Evolutionary conservation across 257 asterid species (phyloP), one percentile per base, ranked within the genome.

Genomic region (Scutellaria baicalensis): DNA sequence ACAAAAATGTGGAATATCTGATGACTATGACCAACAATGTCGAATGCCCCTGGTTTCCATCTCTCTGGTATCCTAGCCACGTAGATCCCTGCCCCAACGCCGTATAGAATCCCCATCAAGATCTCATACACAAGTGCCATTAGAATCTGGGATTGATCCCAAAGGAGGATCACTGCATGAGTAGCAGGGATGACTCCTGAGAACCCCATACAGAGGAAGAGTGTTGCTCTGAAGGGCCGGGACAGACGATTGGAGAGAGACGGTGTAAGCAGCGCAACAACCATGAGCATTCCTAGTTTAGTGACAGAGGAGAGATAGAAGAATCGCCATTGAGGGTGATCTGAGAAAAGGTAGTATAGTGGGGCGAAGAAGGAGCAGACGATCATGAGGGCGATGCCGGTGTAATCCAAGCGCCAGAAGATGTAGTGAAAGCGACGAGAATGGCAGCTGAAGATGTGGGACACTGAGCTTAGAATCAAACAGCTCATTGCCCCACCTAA

Each of bases 391-490:
- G 98, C 75, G 59, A 93, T 93, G 47, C 98, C 98, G 9, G 92
- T 75, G 23, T 93, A 90, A 75, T 93, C 98, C 39, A 93, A 83
- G 64, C 97, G 91, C 98, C 98, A 93, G 82, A 93, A 90, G 86
- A 93, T 83, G 80, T 63, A 75, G 79, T 79, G 82, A 80, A 77
- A 93, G 9, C 81, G 85, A 31, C 50, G 81, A 54, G 98, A 93
- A 68, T 88, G 98, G 84, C 98, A 93, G 23, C 96, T 85, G 42
- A 93, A 87, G 59, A 90, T 85, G 78, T 93, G 98, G 81, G 98
- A 90, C 0, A 86, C 50, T 0, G 97, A 72, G 79, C 98, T 93
- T 52, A 79, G 82, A 6, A 86, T 71, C 68, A 93, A 72, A 69
- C 98, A 93, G 64, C 81, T 5, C 90, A 88, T 93, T 21, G 97